phyloP scores from a whole-genome alignment of 139 green algal species.

The Asterochloris erici region DNA sequence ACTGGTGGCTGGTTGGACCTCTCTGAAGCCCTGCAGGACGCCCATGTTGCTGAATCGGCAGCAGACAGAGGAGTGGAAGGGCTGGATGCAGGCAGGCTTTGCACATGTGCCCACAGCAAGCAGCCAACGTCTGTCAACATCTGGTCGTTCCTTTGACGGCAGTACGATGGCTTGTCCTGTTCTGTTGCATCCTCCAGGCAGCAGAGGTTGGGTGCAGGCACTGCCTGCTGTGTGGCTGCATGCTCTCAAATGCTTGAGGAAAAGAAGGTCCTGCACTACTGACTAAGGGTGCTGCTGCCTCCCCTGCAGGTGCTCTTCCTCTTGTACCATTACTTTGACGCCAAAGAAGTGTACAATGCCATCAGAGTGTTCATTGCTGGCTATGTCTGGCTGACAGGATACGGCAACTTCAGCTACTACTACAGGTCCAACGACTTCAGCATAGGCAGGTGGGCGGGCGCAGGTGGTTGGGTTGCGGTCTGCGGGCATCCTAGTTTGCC shows the following conservation, averaged over 20 bases:
- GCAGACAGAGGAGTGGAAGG: conserved; percentile 99
- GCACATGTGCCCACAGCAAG: no score
- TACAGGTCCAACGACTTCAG: conserved; percentile 80
- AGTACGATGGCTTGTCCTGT: no score
- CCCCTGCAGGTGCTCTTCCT: conserved; percentile 83
- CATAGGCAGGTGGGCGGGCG: conserved; percentile 28
- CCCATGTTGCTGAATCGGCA: conserved; percentile 79
- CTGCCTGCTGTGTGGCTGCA: background rate
- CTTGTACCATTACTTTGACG: conserved; percentile 96
- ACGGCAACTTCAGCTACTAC: conserved; percentile 96
- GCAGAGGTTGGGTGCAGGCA: background rate
- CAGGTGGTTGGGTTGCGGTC: no score
- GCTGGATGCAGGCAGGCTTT: conserved; percentile 82
- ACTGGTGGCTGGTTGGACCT: conserved; percentile 41
- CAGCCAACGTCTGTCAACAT: no score
- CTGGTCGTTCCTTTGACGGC: no score
- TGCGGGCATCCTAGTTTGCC: no score
- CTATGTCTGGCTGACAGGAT: conserved; percentile 99
- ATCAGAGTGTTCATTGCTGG: conserved; percentile 96
- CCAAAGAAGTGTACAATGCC: conserved; percentile 92
- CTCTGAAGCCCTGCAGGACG: conserved; percentile 39
- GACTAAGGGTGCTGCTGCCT: background rate
- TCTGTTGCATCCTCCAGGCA: background rate
- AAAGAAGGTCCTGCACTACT: background rate
- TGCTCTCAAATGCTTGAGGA: background rate